phyloP scores from a whole-genome alignment of 768 basidiomycete species.

The Cytidiella melzeri region DNA sequence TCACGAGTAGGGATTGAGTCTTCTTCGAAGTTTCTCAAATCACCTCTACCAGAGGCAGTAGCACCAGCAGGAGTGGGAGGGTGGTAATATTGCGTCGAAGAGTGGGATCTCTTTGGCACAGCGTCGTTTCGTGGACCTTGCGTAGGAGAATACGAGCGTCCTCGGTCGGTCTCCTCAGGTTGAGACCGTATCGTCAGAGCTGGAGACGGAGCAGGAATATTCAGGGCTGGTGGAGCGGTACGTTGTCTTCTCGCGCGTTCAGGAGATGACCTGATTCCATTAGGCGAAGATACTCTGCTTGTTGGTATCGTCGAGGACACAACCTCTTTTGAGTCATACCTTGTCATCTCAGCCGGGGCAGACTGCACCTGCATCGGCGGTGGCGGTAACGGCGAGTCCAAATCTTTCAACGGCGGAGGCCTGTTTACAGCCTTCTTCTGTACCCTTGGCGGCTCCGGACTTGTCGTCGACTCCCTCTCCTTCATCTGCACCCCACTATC shows the following conservation, averaged over 20 bases:
- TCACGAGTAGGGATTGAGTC: constrained; percentile 44
- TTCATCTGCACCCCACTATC: background rate
- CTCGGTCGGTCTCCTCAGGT: constrained; percentile 5
- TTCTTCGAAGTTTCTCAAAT: constrained; percentile 31
- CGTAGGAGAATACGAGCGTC: constrained; percentile 2
- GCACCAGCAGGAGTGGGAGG: background rate
- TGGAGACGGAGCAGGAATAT: constrained; percentile 14
- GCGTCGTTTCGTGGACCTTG: too few species aligned
- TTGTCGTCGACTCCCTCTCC: constrained; percentile 2
- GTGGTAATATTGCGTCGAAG: background rate
- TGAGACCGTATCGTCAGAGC: constrained; percentile 14
- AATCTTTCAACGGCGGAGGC: constrained; percentile 3
- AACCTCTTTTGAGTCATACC: background rate
- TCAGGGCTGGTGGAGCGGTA: constrained; percentile 16
- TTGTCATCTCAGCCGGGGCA: background rate
- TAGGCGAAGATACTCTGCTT: background rate
- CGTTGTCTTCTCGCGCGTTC: constrained; percentile 5
- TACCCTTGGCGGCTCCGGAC: background rate
- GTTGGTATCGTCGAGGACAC: background rate
- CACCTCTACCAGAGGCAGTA: background rate
- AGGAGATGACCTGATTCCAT: background rate
- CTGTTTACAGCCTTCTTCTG: background rate
- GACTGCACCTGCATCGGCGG: constrained; percentile 8
- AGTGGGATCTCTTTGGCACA: background rate
- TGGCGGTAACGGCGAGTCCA: constrained; percentile 12